Evolutionary conservation across 345 rosid species (phyloP), one percentile per base, ranked within the genome.

Genomic region (Laguncularia racemosa): DNA sequence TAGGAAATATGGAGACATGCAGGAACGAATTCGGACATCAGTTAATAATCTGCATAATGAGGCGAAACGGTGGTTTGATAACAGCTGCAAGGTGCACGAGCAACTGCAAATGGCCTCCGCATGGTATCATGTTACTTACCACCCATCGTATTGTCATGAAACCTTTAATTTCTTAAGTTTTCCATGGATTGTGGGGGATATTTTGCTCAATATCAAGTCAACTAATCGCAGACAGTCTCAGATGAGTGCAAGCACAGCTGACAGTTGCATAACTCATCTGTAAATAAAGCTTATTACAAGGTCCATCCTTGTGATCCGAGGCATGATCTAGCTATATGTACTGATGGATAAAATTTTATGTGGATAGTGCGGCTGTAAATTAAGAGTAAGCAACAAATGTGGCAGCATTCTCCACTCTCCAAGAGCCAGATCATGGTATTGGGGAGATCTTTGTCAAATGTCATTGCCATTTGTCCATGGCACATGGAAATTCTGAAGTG

Each of bases 121-220:
- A 9, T 87, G 97, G 99, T 89, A 89, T 64, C 83, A 79, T 56
- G 85, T 85, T 13, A 82, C 91, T 0, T 89, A 86, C 65, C 88
- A 75, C 65, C 84, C 85, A 4, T 70, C 61, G 44, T 66, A 73
- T 49, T 21, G 13, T 50, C 61, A 50, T 13, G 83, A 72, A 65
- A 57, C 71, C 56, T 28, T 15, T 49, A 78, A 50, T 9, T 85
- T 72, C 81, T 55, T 93, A 71, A 85, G 99, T 71, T 89, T 93
- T 44, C 95, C 95, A 4, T 89, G 92, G 99, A 75, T 82, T 45
- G 76, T 87, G 0, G 88, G 86, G 40, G 95, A 85, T 40, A 69
- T 76, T 49, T 62, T 87, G 57, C 72, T 89, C 28, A 53, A 48
- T 64, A 80, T 93, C 14, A 89, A 85, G 68, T 73, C 78, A 13